Conservation (phyloP, 2,329 filamentous ascomycete species). For the Ascocoryne sarcoides region DNA sequence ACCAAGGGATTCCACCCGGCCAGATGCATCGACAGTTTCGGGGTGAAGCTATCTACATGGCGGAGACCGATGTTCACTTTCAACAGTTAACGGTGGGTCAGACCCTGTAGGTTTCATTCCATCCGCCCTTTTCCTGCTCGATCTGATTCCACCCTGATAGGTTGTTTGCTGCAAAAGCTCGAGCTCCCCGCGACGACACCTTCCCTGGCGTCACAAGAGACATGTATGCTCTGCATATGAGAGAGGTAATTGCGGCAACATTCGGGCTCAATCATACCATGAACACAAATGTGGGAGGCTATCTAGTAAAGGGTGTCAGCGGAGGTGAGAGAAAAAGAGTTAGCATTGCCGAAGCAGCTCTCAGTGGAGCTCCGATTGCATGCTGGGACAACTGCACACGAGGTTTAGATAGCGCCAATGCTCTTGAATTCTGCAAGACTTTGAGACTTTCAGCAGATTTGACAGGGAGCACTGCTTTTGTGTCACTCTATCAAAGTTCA, state of each 20-base stretch:
- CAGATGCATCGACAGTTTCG: constrained; percentile 44
- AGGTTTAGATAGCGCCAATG: constrained; percentile 65
- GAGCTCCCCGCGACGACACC: constrained; percentile 50
- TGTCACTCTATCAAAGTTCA: constrained; percentile 65
- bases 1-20: constrained; percentile 47
- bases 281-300: constrained; percentile 64
- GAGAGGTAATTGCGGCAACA: constrained; percentile 55
- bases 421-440: constrained; percentile 61
- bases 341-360: constrained; percentile 65
- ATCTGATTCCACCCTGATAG: too few relatives aligned
- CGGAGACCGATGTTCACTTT: constrained; percentile 62
- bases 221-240: constrained; percentile 35
- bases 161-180: constrained; percentile 60
- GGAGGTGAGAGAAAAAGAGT: constrained; percentile 70
- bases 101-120: too few relatives aligned
- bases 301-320: constrained; percentile 56
- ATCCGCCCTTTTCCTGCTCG: too few relatives aligned
- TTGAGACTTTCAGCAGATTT: constrained; percentile 57
- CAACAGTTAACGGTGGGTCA: constrained; percentile 67
- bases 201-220: constrained; percentile 29
- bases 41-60: constrained; percentile 61
- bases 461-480: constrained; percentile 49
- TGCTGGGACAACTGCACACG: constrained; percentile 71
- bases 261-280: constrained; percentile 64
- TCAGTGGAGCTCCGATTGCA: constrained; percentile 47